Conservation (phyloP, 2,329 filamentous ascomycete species). For the Didymella lethalis region DNA sequence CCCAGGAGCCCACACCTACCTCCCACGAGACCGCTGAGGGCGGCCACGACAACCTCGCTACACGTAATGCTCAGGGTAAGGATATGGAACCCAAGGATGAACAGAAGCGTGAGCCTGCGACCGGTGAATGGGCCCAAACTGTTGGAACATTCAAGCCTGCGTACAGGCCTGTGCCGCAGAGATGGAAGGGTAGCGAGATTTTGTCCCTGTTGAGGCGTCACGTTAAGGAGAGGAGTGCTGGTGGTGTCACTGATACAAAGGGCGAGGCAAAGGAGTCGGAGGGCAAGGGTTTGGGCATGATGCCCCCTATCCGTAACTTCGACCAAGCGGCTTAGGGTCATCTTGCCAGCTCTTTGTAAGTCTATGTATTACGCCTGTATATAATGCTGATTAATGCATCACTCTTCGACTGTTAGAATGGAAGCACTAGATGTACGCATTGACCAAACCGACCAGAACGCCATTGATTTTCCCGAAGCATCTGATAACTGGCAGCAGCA, state of each 20-base stretch:
- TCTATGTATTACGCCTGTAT: conserved; percentile 13
- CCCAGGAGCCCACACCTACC: conserved; percentile 75
- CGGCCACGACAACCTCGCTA: conserved; percentile 54
- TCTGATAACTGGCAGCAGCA: no score
- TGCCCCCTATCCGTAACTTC: conserved; percentile 60
- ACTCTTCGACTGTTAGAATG: not conserved
- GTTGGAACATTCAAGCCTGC: conserved; percentile 93
- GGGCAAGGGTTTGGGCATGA: conserved; percentile 56
- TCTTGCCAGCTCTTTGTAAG: not conserved
- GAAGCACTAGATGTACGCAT: no score
- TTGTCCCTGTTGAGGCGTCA: conserved; percentile 79
- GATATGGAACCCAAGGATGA: conserved; percentile 54
- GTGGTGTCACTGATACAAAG: conserved; percentile 56
- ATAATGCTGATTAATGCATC: not conserved
- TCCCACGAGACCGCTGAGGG: conserved; percentile 65
- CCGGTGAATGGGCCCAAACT: conserved; percentile 95
- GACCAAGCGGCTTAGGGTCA: conserved; percentile 38
- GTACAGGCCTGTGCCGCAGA: conserved; percentile 84
- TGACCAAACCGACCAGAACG: no score
- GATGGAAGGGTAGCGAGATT: conserved; percentile 87
- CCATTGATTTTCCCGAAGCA: no score
- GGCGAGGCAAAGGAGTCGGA: conserved; percentile 45
- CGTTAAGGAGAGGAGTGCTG: conserved; percentile 75
- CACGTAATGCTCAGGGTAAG: conserved; percentile 56
- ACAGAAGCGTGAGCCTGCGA: conserved; percentile 62